Conservation (phyloP, 805 yeast genomes). For the Metschnikowia gelsemii region DNA sequence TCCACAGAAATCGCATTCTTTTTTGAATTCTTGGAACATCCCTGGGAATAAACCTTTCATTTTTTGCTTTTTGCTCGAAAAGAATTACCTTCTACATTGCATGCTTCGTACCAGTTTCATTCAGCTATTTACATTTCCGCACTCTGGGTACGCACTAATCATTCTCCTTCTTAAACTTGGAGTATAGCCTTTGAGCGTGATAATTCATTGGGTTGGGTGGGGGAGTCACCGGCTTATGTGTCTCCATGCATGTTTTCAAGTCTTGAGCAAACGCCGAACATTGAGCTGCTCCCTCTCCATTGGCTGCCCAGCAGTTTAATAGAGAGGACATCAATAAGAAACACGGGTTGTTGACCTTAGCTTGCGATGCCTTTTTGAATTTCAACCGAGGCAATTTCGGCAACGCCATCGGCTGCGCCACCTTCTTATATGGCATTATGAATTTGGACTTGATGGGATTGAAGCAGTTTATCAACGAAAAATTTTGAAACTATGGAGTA, state of each 20-base stretch:
- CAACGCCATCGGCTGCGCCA: slow-evolving; percentile 39
- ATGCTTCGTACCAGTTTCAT: slow-evolving; percentile 8
- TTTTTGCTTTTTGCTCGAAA: background rate
- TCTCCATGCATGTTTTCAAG: slow-evolving; percentile 72
- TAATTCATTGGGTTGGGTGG: slow-evolving; percentile 49
- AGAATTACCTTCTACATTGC: background rate
- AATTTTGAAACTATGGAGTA: slow-evolving; percentile 10
- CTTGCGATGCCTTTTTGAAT: slow-evolving; percentile 62
- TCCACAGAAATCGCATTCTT: slow-evolving; percentile 30
- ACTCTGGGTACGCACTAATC: slow-evolving; percentile 24
- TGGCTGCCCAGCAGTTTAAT: slow-evolving; percentile 94
- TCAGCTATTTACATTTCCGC: slow-evolving; percentile 11
- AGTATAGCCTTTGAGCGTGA: slow-evolving; percentile 55
- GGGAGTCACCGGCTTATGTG: slow-evolving; percentile 39
- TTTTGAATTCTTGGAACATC: slow-evolving; percentile 14
- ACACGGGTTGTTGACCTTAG: slow-evolving; percentile 67
- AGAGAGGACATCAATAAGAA: slow-evolving; percentile 78
- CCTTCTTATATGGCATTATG: slow-evolving; percentile 44
- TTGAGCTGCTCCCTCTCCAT: slow-evolving; percentile 73
- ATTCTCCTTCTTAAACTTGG: slow-evolving; percentile 49
- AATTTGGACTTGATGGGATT: background rate
- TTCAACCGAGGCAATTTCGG: slow-evolving; percentile 77
- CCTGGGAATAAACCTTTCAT: too few relatives aligned
- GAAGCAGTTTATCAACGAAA: slow-evolving; percentile 4
- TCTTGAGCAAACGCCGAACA: slow-evolving; percentile 68